Conservation (phyloP, 345 rosid genomes). For the Passiflora organensis region DNA sequence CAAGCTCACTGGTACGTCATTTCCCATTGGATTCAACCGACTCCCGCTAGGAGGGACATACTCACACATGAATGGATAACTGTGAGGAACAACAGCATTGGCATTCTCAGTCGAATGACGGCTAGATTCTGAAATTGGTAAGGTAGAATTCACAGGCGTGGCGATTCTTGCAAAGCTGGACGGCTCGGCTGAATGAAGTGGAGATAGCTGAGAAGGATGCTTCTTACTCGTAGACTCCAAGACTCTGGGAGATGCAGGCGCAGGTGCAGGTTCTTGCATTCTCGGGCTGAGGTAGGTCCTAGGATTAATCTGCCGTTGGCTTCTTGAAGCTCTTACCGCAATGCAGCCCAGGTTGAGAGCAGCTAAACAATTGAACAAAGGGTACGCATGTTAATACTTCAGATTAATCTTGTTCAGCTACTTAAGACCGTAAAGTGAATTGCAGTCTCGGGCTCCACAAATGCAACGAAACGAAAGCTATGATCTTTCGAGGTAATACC, state of each 20-base stretch:
- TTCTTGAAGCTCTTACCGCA: conserved; percentile 91
- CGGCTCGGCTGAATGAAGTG: conserved; percentile 27
- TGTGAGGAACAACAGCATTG: conserved; percentile 29
- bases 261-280: conserved; percentile 46
- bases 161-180: conserved; percentile 28
- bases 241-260: conserved; percentile 30
- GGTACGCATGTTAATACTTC: background rate
- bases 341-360: conserved; percentile 90
- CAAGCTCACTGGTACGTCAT: conserved; percentile 25
- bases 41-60: conserved; percentile 22
- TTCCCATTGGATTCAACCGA: conserved; percentile 33
- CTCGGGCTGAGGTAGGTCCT: conserved; percentile 77
- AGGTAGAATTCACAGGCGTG: conserved; percentile 13
- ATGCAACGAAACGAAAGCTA: too few species aligned
- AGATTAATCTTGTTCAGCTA: background rate
- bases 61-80: conserved; percentile 41
- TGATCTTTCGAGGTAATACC: too few species aligned
- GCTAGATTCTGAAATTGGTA: conserved; percentile 23
- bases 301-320: conserved; percentile 81
- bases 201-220: conserved; percentile 28
- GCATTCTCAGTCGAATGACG: conserved; percentile 20
- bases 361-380: conserved; percentile 42
- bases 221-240: conserved; percentile 29
- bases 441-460: too few species aligned
- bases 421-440: conserved; percentile 3